Evolutionary conservation across 169 alveolate species (phyloP), one percentile per base, ranked within the genome.

Genomic region (Plasmodium knowlesi): DNA sequence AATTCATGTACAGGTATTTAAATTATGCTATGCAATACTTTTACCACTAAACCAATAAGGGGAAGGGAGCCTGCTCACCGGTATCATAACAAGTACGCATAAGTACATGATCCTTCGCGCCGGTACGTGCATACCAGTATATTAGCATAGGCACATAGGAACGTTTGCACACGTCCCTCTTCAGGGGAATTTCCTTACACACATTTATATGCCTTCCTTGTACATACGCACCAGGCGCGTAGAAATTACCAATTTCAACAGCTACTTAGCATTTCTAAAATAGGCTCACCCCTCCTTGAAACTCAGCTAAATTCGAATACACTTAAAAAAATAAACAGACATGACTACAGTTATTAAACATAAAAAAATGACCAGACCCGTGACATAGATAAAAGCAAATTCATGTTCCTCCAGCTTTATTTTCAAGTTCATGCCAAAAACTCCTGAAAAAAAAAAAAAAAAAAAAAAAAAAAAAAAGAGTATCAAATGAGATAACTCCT

Each of bases 371-470:
- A 92, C 93, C 28, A 96, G 73, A 4, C 96, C 83, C 16, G 97
- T 90, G 25, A 96, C 95, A 28, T 88, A 93, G 90, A 83, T 30
- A 93, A 96, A 96, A 28, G 97, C 97, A 67, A 82, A 83, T 22
- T 91, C 95, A 80, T 96, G 92, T 10, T 92, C 34, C 83, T 96
- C 98, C 25, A 96, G 67, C 28, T 90, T 86, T 95, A 93, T 96
- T 79, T 89, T 90, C 39, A 96, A 95, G 88, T 96, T 96, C 98
- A 96, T 96, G 54, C 98, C 98, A 82, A 96, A 96, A 41, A 96
- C 94, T 22, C 98, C 98, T 91, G 83, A 39, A 91, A 70, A 57
- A 67, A n/a, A 53, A 90, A 90, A 53, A 37, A 22, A 73, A 14
- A 37, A 80, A 73, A 39, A 37, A 79, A 79, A 85, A 30, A 30